phyloP scores from a whole-genome alignment of 2,329 filamentous ascomycete genomes.

The Zymoseptoria brevis region DNA sequence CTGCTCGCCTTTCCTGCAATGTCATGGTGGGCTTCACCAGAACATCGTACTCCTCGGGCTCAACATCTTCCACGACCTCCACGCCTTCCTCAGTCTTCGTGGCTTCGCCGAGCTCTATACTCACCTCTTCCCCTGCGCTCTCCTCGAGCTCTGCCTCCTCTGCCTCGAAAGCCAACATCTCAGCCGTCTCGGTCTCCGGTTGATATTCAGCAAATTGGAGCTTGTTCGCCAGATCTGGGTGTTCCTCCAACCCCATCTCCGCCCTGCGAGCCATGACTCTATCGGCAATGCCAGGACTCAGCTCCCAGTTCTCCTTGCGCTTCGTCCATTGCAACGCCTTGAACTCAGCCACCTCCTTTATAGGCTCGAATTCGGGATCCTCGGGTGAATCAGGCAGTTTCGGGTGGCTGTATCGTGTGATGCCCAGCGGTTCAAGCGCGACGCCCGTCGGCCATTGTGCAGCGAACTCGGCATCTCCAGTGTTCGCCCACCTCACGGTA shows the following conservation, averaged over 20 bases:
- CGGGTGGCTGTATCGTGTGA: constrained; percentile 17
- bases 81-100: not conserved
- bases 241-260: not conserved
- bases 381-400: not conserved
- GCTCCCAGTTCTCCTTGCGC: not conserved
- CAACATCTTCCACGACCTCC: not conserved
- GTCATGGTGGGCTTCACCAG: not conserved
- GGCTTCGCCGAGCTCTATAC: not conserved
- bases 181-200: not conserved
- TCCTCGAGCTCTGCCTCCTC: not conserved
- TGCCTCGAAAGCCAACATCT: not conserved
- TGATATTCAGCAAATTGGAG: not conserved
- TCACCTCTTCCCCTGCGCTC: not conserved
- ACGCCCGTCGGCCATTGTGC: constrained; percentile 28
- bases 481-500: constrained; percentile 30
- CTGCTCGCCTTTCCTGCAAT: not conserved
- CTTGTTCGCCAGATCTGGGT: not conserved
- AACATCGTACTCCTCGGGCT: not conserved
- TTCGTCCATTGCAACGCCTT: not conserved
- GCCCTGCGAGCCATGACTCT: not conserved
- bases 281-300: not conserved
- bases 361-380: not conserved
- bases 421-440: constrained; percentile 25
- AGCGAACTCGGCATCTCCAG: constrained; percentile 32
- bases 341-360: not conserved